phyloP scores from a whole-genome alignment of 768 basidiomycete species.

The Tricholomella constricta region DNA sequence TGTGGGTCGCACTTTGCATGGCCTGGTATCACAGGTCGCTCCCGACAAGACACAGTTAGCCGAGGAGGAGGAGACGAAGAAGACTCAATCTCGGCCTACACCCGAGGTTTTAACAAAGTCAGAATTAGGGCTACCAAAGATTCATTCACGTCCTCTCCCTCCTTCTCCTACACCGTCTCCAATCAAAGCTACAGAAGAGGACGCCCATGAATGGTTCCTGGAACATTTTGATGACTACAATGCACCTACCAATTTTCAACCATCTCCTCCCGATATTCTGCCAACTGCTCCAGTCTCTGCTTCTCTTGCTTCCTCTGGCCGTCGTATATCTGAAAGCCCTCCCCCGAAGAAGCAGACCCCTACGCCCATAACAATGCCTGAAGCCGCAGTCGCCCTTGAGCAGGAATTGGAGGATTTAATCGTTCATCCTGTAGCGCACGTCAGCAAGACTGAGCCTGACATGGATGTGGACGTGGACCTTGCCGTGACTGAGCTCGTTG shows the following conservation, averaged over 20 bases:
- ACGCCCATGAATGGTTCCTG: slow-evolving; percentile 63
- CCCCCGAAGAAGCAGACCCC: slow-evolving; percentile 17
- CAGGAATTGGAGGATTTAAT: slow-evolving; percentile 38
- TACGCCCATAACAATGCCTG: slow-evolving; percentile 27
- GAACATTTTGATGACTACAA: slow-evolving; percentile 50
- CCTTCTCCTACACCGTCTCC: slow-evolving; percentile 6
- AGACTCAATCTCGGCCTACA: slow-evolving; percentile 12
- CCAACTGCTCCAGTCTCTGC: slow-evolving; percentile 27
- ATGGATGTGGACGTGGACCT: slow-evolving; percentile 47
- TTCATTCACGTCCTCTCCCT: slow-evolving; percentile 11
- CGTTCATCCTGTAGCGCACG: slow-evolving; percentile 17
- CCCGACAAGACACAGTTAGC: slow-evolving; percentile 8
- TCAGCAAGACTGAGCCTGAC: slow-evolving; percentile 33
- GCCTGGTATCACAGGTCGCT: slow-evolving; percentile 8
- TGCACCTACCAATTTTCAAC: slow-evolving; percentile 14
- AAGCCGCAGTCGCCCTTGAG: slow-evolving; percentile 43
- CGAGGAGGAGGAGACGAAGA: slow-evolving; percentile 12
- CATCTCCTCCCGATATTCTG: slow-evolving; percentile 29
- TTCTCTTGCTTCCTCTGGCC: slow-evolving; percentile 8
- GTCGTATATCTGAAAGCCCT: slow-evolving; percentile 5
- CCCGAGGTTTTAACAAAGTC: background rate
- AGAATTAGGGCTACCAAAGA: background rate
- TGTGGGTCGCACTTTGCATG: slow-evolving; percentile 18
- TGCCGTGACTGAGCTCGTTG: slow-evolving; percentile 45
- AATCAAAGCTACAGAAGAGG: slow-evolving; percentile 40